These are phyloP conservation scores for Forsythia suspensa DNA, from an alignment of 257 asterid species.

Conservation along the genomic window DNA sequence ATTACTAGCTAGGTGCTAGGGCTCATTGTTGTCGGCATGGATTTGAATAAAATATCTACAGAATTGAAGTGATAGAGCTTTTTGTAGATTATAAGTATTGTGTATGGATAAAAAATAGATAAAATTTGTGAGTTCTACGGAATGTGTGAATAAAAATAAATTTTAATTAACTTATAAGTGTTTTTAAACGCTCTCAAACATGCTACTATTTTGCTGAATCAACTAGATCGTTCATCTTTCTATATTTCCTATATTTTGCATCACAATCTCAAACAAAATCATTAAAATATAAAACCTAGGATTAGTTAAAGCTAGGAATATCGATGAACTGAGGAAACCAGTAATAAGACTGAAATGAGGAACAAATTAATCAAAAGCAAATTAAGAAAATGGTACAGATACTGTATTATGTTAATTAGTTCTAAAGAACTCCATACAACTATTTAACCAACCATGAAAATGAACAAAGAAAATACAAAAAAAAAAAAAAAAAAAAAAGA, in stretches of 20 bases:
- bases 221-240: too few relatives aligned
- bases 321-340: background rate
- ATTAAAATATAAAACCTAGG: background rate
- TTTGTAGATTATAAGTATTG: too few relatives aligned
- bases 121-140: too few relatives aligned
- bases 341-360: background rate
- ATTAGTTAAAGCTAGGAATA: background rate
- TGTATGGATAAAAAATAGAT: too few relatives aligned
- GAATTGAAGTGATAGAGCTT: too few relatives aligned
- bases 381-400: background rate
- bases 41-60: too few relatives aligned
- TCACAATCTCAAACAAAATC: background rate
- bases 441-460: constrained; percentile 3
- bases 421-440: constrained; percentile 22
- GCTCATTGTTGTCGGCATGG: too few relatives aligned
- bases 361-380: background rate
- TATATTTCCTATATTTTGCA: background rate
- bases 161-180: too few relatives aligned
- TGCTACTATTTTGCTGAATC: background rate
- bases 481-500: background rate
- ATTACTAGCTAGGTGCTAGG: too few relatives aligned
- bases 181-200: too few relatives aligned
- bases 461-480: background rate
- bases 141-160: too few relatives aligned
- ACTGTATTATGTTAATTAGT: constrained; percentile 1